Percentiles rank a stretch among this genome's conserved stretches.
Conservation (phyloP, 2,329 filamentous ascomycete species). For the Orbilia javanica region DNA sequence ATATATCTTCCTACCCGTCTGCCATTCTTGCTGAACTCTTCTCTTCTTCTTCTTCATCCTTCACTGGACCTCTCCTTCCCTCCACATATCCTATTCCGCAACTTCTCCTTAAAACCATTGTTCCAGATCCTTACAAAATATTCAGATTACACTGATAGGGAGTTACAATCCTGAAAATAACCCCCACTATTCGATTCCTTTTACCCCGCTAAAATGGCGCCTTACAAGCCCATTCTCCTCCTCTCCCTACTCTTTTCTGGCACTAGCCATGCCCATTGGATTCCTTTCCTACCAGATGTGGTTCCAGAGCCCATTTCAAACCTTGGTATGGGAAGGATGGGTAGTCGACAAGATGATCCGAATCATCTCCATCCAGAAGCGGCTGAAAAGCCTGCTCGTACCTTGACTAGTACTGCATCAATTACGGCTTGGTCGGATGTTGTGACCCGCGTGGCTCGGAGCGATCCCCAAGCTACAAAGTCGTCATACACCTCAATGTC, state of each 20-base stretch:
- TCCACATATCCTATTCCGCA: background rate
- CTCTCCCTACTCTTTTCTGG: constrained; percentile 31
- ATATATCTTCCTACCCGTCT: background rate
- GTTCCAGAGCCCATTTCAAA: background rate
- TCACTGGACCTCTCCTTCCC: constrained; percentile 8
- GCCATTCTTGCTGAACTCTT: background rate
- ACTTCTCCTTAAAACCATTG: constrained; percentile 2
- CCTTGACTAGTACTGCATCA: background rate
- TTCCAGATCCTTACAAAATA: background rate
- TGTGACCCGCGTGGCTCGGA: background rate
- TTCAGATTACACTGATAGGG: constrained; percentile 18
- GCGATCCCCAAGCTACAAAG: background rate
- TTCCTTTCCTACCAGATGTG: background rate
- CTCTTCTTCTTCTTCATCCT: background rate
- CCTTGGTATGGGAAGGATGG: background rate
- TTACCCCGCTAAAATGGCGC: constrained; percentile 22
- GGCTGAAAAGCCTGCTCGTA: background rate
- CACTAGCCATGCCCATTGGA: constrained; percentile 20
- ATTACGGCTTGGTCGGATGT: background rate
- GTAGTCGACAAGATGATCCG: background rate
- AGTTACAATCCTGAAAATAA: background rate
- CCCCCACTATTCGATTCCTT: background rate
- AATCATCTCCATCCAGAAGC: background rate
- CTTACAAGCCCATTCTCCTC: constrained; percentile 19
- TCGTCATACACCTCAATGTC: background rate